phyloP scores from a whole-genome alignment of 495 filamentous ascomycete species.

The Recurvomyces mirabilis region DNA sequence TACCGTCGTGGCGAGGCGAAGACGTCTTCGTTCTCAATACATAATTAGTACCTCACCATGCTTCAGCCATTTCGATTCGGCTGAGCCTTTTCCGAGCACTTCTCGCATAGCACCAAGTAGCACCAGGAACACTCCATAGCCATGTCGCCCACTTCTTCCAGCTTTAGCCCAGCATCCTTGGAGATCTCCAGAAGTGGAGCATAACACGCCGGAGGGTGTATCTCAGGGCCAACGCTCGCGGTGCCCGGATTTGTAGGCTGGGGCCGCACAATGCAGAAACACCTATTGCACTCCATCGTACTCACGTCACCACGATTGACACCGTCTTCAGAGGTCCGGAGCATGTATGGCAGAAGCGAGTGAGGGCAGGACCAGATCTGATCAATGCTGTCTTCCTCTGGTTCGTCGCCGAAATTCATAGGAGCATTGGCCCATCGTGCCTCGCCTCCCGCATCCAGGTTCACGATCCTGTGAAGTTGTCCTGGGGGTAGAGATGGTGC shows the following conservation, averaged over 20 bases:
- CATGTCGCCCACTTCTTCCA: not conserved
- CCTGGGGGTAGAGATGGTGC: not conserved
- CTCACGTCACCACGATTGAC: conserved; percentile 8
- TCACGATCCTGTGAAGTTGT: not conserved
- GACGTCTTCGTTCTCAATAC: too few species aligned
- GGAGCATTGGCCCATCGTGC: conserved; percentile 15
- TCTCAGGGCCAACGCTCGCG: too few species aligned
- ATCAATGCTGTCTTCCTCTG: conserved; percentile 7
- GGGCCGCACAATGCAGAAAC: conserved; percentile 3
- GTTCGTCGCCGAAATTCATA: conserved; percentile 23
- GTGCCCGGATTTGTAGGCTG: too few species aligned
- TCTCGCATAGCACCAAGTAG: not conserved
- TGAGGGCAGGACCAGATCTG: conserved; percentile 18
- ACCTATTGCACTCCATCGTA: conserved; percentile 17
- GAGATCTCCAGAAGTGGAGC: too few species aligned
- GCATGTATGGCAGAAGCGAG: not conserved
- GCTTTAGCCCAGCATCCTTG: not conserved
- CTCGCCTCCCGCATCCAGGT: conserved; percentile 18
- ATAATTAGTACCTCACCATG: too few species aligned
- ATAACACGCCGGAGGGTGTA: too few species aligned
- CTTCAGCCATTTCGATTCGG: not conserved
- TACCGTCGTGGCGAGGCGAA: too few species aligned
- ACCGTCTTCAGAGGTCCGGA: not conserved
- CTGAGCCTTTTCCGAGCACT: not conserved
- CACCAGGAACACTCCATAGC: conserved; percentile 2